Evolutionary conservation across 2,329 filamentous ascomycete species (phyloP).

Genomic region (Cercospora sp.): DNA sequence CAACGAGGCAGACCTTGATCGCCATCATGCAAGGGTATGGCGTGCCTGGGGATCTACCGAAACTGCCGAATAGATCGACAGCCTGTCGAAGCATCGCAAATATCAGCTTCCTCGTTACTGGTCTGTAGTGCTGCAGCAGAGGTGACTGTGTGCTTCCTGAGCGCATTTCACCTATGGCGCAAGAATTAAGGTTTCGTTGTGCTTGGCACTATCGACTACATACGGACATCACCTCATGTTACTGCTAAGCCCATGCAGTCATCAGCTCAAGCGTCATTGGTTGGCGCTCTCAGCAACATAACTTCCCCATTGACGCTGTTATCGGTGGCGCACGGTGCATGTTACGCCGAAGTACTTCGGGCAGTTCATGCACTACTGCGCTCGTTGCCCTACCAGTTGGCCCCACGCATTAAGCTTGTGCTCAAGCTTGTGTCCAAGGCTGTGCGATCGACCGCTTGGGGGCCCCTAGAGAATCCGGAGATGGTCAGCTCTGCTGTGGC

Average conservation of each 20-base stretch:
- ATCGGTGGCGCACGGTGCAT: background rate
- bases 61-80: background rate
- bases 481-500: background rate
- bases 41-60: background rate
- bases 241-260: background rate
- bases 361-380: background rate
- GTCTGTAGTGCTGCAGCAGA: background rate
- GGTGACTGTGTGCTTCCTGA: constrained; percentile 1
- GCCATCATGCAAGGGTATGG: background rate
- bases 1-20: background rate
- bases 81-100: background rate
- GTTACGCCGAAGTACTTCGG: background rate
- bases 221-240: background rate
- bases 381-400: background rate
- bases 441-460: background rate
- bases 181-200: constrained; percentile 14
- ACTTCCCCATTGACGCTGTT: background rate
- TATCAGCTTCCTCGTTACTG: background rate
- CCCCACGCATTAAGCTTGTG: constrained; percentile 4
- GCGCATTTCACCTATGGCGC: constrained; percentile 13
- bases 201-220: constrained; percentile 10
- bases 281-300: background rate
- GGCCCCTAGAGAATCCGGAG: background rate
- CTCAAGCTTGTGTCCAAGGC: background rate
- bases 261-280: background rate